phyloP scores from a whole-genome alignment of 1,139 yeast species.

The Debaryomycetaceae sp. region DNA sequence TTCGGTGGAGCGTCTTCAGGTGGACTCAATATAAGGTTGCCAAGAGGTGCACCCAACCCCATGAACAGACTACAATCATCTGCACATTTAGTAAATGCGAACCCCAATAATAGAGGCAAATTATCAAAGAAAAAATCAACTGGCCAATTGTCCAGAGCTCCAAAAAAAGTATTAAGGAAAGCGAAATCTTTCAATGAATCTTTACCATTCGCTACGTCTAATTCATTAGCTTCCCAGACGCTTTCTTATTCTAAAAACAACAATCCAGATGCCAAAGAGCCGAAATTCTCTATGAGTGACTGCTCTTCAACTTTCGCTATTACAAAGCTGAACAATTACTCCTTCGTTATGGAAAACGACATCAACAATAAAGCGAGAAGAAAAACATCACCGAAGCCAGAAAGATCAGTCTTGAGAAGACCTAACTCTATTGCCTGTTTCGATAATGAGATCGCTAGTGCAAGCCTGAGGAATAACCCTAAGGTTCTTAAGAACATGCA shows the following conservation, averaged over 20 bases:
- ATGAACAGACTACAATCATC: neutral
- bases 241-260: constrained; percentile 6
- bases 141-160: neutral
- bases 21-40: neutral
- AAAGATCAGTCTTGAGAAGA: constrained; percentile 11
- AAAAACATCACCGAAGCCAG: constrained; percentile 13
- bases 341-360: constrained; percentile 12
- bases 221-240: neutral
- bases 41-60: neutral
- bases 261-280: constrained; percentile 3
- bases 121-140: neutral
- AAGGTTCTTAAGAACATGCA: constrained; percentile 29
- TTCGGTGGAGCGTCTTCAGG: neutral
- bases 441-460: constrained; percentile 1
- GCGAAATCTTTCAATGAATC: constrained; percentile 9
- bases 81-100: neutral
- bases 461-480: constrained; percentile 7
- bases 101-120: neutral
- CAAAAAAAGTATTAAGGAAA: constrained; percentile 8
- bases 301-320: constrained; percentile 25
- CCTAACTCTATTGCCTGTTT: constrained; percentile 5
- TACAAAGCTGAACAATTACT: constrained; percentile 12
- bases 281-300: constrained; percentile 23
- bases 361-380: constrained; percentile 13
- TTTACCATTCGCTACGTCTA: constrained; percentile 1